phyloP scores from a whole-genome alignment of 129 eudicot species.

The Centrapalus pauciflorus region DNA sequence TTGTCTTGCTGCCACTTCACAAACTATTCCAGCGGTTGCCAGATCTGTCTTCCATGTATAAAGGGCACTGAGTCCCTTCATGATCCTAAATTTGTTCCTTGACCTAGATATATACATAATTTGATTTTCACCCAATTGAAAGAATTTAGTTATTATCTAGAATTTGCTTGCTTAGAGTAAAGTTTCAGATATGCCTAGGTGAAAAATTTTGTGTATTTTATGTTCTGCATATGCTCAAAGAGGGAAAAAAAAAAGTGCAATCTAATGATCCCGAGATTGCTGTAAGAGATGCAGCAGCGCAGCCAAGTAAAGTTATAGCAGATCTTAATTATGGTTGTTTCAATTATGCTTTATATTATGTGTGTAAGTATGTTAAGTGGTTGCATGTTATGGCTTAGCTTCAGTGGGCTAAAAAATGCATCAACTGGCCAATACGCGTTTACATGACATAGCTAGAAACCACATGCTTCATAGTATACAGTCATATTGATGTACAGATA shows the following conservation, averaged over 20 bases:
- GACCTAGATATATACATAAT: neutral
- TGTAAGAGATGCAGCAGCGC: neutral
- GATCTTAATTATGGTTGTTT: neutral
- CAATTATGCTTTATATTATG: neutral
- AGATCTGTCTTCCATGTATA: too few species aligned
- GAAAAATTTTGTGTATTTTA: neutral
- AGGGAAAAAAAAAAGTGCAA: neutral
- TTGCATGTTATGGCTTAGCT: constrained; percentile 1
- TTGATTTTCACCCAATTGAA: neutral
- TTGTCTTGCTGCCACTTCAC: too few species aligned
- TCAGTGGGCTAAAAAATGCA: neutral
- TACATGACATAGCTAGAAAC: constrained; percentile 7
- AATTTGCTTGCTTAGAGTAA: neutral
- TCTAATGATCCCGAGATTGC: neutral
- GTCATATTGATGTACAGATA: neutral
- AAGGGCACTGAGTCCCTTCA: too few species aligned
- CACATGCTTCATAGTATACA: neutral
- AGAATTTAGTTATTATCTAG: neutral
- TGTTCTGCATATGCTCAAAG: neutral
- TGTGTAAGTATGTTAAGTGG: neutral
- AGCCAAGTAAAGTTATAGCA: neutral
- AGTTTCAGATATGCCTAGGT: neutral
- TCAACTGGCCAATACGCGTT: neutral
- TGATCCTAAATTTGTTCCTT: too few species aligned
- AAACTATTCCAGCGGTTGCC: too few species aligned